These are phyloP conservation scores for Drechslerella coelobrocha DNA, from an alignment of 2,329 filamentous ascomycete species.

Conservation along the genomic window DNA sequence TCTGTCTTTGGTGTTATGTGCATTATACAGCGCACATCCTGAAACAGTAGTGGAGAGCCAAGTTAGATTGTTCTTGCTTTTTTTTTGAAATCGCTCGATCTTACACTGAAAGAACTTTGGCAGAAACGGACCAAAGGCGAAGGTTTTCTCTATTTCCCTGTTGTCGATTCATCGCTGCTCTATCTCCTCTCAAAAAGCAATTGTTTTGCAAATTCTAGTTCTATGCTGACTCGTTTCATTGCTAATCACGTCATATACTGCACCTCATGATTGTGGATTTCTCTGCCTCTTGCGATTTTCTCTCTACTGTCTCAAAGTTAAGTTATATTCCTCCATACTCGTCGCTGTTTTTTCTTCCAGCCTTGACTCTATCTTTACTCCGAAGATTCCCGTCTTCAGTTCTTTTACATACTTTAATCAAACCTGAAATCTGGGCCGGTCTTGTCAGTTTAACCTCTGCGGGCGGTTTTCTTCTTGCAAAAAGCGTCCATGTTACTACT, in stretches of 20 bases:
- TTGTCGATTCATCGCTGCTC: conserved; percentile 20
- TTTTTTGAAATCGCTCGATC: conserved; percentile 18
- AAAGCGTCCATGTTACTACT: conserved; percentile 27
- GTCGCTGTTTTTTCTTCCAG: neutral
- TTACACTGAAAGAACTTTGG: conserved; percentile 26
- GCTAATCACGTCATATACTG: conserved; percentile 15
- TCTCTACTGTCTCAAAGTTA: conserved; percentile 16
- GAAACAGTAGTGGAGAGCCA: conserved; percentile 7
- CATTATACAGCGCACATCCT: conserved; percentile 10
- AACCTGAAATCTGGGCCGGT: conserved; percentile 15
- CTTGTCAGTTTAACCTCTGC: conserved; percentile 17
- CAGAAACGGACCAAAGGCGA: conserved; percentile 26
- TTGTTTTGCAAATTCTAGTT: conserved; percentile 23
- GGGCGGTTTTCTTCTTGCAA: conserved; percentile 37
- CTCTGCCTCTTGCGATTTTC: conserved; percentile 8
- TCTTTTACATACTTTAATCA: conserved; percentile 42
- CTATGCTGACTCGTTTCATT: conserved; percentile 14
- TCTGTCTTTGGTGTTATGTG: conserved; percentile 8
- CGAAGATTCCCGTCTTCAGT: conserved; percentile 4
- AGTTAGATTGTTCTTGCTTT: conserved; percentile 26
- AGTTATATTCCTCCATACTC: conserved; percentile 4
- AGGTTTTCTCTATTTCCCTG: conserved; percentile 5
- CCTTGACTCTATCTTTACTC: conserved; percentile 7
- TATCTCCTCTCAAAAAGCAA: conserved; percentile 35
- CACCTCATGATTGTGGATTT: conserved; percentile 35